phyloP scores from a whole-genome alignment of 2,329 filamentous ascomycete species.

The Diplodia intermedia region DNA sequence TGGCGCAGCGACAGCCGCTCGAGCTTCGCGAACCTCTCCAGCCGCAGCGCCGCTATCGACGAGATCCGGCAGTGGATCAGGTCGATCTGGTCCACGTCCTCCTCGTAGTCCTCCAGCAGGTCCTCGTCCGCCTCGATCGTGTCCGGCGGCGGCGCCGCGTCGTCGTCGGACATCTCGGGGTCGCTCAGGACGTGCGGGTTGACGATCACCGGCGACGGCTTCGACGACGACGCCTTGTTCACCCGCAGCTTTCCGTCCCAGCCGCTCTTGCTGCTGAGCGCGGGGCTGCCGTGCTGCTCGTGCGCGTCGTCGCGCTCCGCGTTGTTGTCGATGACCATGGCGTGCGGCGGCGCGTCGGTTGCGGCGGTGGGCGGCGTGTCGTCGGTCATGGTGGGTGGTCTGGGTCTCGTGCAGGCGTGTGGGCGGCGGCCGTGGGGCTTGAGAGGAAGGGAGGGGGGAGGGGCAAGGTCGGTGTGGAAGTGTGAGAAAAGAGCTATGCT shows the following conservation, averaged over 20 bases:
- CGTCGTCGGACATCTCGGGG: conserved; percentile 80
- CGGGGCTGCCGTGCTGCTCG: conserved; percentile 4
- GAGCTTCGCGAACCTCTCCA: conserved; percentile 82
- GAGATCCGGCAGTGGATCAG: conserved; percentile 85
- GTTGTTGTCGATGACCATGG: conserved; percentile 25
- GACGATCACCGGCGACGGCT: conserved; percentile 64
- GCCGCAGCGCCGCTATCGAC: conserved; percentile 76
- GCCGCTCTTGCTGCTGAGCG: conserved; percentile 55
- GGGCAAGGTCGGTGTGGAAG: neutral
- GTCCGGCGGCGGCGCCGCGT: conserved; percentile 68
- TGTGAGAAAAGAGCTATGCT: neutral
- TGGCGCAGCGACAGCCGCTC: conserved; percentile 87
- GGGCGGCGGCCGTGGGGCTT: neutral
- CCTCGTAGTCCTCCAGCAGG: conserved; percentile 64
- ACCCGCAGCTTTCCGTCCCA: conserved; percentile 87
- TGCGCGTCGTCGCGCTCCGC: conserved; percentile 6
- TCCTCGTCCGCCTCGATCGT: conserved; percentile 82
- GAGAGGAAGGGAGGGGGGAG: neutral
- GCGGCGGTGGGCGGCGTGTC: neutral
- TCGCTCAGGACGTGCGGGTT: conserved; percentile 87
- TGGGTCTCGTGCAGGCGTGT: neutral
- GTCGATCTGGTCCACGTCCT: conserved; percentile 70
- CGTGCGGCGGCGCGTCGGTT: conserved; percentile 4
- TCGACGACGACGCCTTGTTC: conserved; percentile 55
- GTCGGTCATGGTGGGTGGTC: neutral